Conservation (phyloP, 176 grass and related monocot genomes). For the Bonia amplexicaulis region DNA sequence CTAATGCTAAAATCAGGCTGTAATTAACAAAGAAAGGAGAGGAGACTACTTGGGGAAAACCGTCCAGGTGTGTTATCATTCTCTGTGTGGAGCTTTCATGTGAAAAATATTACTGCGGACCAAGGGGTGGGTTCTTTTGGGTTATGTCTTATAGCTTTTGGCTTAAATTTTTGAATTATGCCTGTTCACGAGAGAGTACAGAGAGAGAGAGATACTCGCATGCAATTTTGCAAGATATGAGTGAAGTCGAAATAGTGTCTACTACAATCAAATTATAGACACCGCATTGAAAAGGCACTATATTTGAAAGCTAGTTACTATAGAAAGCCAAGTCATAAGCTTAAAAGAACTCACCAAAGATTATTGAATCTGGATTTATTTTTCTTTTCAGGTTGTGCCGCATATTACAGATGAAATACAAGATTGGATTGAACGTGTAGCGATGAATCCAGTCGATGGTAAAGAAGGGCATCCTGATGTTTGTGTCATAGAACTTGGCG, state of each 20-base stretch:
- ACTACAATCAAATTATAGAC: no score
- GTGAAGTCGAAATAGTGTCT: no score
- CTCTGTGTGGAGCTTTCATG: conserved; percentile 8
- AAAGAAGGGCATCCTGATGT: conserved; percentile 91
- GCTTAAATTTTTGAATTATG: no score
- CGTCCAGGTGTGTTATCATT: conserved; percentile 60
- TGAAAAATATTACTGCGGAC: neutral
- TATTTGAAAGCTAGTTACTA: no score
- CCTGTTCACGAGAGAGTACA: no score
- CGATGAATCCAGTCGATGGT: conserved; percentile 65
- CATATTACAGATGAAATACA: conserved; percentile 99
- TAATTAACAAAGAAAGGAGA: conserved; percentile 94
- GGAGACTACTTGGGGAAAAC: conserved; percentile 97
- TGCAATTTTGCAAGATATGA: no score
- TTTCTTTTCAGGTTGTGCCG: conserved; percentile 78
- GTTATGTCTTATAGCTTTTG: no score
- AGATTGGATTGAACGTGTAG: conserved; percentile 95
- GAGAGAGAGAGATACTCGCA: no score
- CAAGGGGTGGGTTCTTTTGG: no score
- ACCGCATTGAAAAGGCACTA: no score
- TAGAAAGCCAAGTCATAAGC: no score
- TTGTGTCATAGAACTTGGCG: conserved; percentile 93
- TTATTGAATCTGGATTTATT: conserved; percentile 29
- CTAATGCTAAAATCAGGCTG: conserved; percentile 50
- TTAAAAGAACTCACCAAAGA: neutral